Conservation (phyloP, 2,329 filamentous ascomycete species). For the Ophiocordyceps polyrhachis-furcata region DNA sequence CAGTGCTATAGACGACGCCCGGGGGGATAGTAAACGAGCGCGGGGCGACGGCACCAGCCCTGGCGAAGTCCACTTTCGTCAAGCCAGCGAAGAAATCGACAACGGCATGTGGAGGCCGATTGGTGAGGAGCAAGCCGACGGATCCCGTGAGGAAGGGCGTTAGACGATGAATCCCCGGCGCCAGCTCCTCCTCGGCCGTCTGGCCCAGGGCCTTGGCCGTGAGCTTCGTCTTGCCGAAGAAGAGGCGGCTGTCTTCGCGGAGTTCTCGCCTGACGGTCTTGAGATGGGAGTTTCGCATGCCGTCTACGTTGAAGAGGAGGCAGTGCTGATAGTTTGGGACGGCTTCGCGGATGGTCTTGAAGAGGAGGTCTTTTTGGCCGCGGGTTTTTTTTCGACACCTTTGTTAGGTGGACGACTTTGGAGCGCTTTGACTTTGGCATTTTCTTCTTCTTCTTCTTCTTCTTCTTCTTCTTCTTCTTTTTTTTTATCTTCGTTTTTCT, state of each 20-base stretch:
- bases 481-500: neutral
- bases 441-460: neutral
- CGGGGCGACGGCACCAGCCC: slow-evolving; percentile 60
- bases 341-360: slow-evolving; percentile 70
- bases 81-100: slow-evolving; percentile 54
- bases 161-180: slow-evolving; percentile 57
- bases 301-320: slow-evolving; percentile 85
- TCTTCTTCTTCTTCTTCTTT: neutral
- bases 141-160: slow-evolving; percentile 55
- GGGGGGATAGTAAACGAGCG: slow-evolving; percentile 64
- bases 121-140: slow-evolving; percentile 81
- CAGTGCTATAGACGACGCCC: slow-evolving; percentile 65
- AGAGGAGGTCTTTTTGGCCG: slow-evolving; percentile 81
- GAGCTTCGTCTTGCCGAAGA: slow-evolving; percentile 99
- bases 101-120: slow-evolving; percentile 49
- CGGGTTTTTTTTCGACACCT: slow-evolving; percentile 87
- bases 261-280: slow-evolving; percentile 80
- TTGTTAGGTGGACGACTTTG: slow-evolving; percentile 74
- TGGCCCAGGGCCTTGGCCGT: slow-evolving; percentile 89
- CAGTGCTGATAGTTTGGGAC: slow-evolving; percentile 75
- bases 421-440: slow-evolving; percentile 97
- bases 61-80: slow-evolving; percentile 70
- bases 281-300: slow-evolving; percentile 95
- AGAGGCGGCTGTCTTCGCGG: slow-evolving; percentile 59
- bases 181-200: slow-evolving; percentile 58